Evolutionary conservation across 345 rosid genomes (phyloP).

Genomic region (Adansonia digitata): DNA sequence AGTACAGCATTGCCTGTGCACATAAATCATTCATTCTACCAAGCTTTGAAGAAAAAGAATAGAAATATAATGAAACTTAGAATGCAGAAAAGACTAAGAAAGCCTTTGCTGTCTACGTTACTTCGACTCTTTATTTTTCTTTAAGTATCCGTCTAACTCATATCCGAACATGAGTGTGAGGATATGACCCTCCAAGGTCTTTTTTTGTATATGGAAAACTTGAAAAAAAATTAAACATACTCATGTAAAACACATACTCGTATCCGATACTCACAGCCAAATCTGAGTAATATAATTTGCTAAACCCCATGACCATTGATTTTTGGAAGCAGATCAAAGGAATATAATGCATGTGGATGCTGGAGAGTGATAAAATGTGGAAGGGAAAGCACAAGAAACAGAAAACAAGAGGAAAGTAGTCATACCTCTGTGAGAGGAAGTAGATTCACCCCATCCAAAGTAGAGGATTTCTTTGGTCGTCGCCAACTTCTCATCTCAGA

Average conservation of each 20-base stretch:
- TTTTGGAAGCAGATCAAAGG: not conserved
- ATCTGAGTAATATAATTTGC: no score
- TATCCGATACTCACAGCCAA: no score
- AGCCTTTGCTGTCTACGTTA: not conserved
- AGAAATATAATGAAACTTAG: not conserved
- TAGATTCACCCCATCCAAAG: constrained; percentile 25
- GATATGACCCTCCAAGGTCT: no score
- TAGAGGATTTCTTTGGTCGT: constrained; percentile 28
- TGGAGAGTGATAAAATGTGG: not conserved
- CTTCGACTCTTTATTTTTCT: no score
- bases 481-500: constrained; percentile 46
- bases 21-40: constrained; percentile 12
- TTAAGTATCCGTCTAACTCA: no score
- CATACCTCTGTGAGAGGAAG: constrained; percentile 43
- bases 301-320: not conserved
- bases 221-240: no score
- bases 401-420: not conserved
- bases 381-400: not conserved
- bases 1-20: constrained; percentile 80
- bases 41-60: not conserved
- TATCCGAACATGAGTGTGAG: no score
- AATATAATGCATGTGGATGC: not conserved
- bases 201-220: no score
- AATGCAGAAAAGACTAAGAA: not conserved
- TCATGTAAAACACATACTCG: no score